phyloP scores from a whole-genome alignment of 495 filamentous ascomycete genomes.

The Penicillium arizonense region DNA sequence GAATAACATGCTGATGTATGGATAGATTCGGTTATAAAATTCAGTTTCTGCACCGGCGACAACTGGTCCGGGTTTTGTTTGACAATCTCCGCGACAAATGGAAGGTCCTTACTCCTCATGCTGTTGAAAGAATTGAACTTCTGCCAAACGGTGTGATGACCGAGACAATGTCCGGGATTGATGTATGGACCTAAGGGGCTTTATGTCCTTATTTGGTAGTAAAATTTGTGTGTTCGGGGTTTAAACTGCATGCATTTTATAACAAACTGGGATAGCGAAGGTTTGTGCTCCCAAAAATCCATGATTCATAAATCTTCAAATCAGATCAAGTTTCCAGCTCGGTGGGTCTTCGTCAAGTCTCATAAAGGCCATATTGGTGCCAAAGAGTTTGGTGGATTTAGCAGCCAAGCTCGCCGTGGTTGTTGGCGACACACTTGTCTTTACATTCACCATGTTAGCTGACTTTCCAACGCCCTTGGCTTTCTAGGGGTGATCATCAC shows the following conservation, averaged over 20 bases:
- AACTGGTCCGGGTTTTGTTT: constrained; percentile 30
- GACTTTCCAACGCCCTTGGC: background rate
- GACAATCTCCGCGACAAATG: constrained; percentile 32
- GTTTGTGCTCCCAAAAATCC: too few species aligned
- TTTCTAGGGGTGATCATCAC: background rate
- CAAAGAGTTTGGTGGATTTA: background rate
- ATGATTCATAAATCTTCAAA: too few species aligned
- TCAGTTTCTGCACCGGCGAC: constrained; percentile 30
- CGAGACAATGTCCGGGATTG: constrained; percentile 33
- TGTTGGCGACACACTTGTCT: constrained; percentile 26
- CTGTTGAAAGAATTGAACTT: constrained; percentile 29
- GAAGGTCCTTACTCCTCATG: constrained; percentile 29
- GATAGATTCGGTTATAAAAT: constrained; percentile 25
- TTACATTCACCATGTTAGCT: background rate
- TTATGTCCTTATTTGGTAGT: too few species aligned
- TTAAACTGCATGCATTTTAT: too few species aligned
- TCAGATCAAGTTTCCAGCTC: too few species aligned
- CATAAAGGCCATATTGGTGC: background rate
- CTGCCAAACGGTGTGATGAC: constrained; percentile 24
- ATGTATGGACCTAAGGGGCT: too few species aligned
- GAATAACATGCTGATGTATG: background rate
- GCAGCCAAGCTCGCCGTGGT: constrained; percentile 21
- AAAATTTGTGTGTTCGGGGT: too few species aligned
- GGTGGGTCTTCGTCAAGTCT: too few species aligned
- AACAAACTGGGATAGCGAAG: too few species aligned